These are phyloP conservation scores for Pythium phragmiticola DNA, from an alignment of 352 stramenopile genomes.

Conservation along the genomic window DNA sequence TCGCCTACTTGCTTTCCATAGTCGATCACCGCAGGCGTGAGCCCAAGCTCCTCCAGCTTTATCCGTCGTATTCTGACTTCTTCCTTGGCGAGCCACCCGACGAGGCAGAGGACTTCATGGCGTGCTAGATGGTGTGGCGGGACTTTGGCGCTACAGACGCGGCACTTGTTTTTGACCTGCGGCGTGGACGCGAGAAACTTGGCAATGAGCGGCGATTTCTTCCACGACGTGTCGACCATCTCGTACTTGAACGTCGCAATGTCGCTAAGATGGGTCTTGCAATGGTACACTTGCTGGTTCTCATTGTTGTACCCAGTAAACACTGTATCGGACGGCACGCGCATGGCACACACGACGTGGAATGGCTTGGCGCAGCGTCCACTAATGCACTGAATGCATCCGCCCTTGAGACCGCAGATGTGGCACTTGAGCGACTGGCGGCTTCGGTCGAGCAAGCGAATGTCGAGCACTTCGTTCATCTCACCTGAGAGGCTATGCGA, in stretches of 20 bases:
- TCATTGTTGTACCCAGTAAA: conserved; percentile 83
- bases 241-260: conserved; percentile 57
- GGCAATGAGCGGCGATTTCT: conserved; percentile 26
- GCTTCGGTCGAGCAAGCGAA: conserved; percentile 61
- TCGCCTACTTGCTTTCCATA: conserved; percentile 26
- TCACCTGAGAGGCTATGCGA: conserved; percentile 57
- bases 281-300: conserved; percentile 84
- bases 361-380: conserved; percentile 80
- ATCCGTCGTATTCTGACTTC: conserved; percentile 40
- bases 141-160: conserved; percentile 56
- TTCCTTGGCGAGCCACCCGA: conserved; percentile 53
- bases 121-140: conserved; percentile 33
- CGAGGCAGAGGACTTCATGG: conserved; percentile 65
- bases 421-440: conserved; percentile 73
- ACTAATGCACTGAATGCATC: conserved; percentile 88
- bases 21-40: conserved; percentile 39
- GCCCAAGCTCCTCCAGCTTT: conserved; percentile 35
- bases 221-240: conserved; percentile 70
- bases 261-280: conserved; percentile 70
- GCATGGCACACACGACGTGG: conserved; percentile 81
- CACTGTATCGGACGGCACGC: conserved; percentile 57
- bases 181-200: conserved; percentile 33
- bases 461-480: conserved; percentile 65
- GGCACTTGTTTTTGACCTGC: conserved; percentile 41
- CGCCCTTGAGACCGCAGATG: conserved; percentile 77